Conservation (phyloP, 2,329 filamentous ascomycete genomes). For the Penicillium sp. region DNA sequence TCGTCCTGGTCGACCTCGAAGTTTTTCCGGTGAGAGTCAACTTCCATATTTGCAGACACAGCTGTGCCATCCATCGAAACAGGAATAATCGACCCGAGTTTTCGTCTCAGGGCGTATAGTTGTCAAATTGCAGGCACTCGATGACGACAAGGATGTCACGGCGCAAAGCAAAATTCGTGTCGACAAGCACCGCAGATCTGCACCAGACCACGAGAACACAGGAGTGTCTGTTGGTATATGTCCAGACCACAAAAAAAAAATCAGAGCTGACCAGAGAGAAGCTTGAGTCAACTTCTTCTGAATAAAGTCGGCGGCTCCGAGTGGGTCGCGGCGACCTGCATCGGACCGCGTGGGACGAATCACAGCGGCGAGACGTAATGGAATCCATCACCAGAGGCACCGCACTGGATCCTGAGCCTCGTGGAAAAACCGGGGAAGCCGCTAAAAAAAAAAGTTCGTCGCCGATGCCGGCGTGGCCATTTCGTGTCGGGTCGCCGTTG, state of each 20-base stretch:
- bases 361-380: conserved; percentile 17
- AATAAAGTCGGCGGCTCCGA: conserved; percentile 6
- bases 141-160: not conserved
- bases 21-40: not conserved
- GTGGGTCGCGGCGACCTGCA: conserved; percentile 6
- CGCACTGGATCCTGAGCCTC: conserved; percentile 1
- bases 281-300: conserved; percentile 8
- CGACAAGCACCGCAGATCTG: too few species aligned
- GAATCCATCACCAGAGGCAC: conserved; percentile 8
- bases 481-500: not conserved
- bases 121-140: not conserved
- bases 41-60: conserved; percentile 4
- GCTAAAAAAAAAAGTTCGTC: conserved; percentile 11
- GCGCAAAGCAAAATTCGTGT: not conserved
- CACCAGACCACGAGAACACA: too few species aligned
- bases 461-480: conserved; percentile 17
- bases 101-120: not conserved
- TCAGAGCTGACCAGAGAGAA: conserved; percentile 4
- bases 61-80: not conserved
- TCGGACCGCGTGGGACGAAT: conserved; percentile 14
- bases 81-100: conserved; percentile 6
- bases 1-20: not conserved
- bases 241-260: not conserved
- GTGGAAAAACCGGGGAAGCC: conserved; percentile 16
- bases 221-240: too few species aligned